Percentiles rank a stretch among this genome's conserved stretches.
Conservation (phyloP, 768 basidiomycete species). For the Tulasnella sp. region DNA sequence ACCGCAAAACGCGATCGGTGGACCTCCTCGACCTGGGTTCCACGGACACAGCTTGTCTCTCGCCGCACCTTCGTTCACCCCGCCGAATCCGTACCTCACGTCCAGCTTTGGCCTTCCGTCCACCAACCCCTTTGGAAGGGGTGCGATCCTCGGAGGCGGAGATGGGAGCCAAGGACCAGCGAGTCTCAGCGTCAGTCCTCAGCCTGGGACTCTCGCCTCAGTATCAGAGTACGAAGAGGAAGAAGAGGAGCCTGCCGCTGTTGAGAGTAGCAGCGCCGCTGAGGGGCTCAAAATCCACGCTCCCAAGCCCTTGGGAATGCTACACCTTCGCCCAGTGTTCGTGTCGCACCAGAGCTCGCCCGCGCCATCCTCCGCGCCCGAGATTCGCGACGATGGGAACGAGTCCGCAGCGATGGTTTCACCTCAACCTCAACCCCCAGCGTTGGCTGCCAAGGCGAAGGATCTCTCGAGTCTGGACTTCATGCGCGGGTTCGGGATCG, state of each 20-base stretch:
- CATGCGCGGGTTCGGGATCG: constrained; percentile 65
- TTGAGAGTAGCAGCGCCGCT: not conserved
- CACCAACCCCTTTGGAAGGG: constrained; percentile 56
- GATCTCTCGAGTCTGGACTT: constrained; percentile 56
- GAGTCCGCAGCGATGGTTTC: not conserved
- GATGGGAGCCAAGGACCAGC: constrained; percentile 1
- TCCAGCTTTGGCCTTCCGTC: constrained; percentile 26
- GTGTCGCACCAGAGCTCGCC: constrained; percentile 10
- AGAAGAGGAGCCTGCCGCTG: constrained; percentile 8
- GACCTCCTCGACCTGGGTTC: constrained; percentile 20
- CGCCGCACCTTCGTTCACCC: constrained; percentile 32
- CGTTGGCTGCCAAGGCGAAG: constrained; percentile 39
- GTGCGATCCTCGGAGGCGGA: constrained; percentile 44
- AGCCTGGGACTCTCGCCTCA: constrained; percentile 1
- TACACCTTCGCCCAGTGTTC: constrained; percentile 9
- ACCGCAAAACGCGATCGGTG: not conserved
- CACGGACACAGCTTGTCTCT: constrained; percentile 71
- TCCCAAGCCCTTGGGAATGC: constrained; percentile 9
- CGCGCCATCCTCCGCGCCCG: not conserved
- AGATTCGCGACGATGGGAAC: not conserved
- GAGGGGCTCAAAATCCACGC: constrained; percentile 11
- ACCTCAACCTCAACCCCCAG: constrained; percentile 28
- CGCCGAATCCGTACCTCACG: constrained; percentile 31
- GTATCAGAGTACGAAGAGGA: constrained; percentile 15
- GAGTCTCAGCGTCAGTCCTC: constrained; percentile 10